These are phyloP conservation scores for Rhazya stricta DNA, from an alignment of 257 asterid species.

Conservation along the genomic window DNA sequence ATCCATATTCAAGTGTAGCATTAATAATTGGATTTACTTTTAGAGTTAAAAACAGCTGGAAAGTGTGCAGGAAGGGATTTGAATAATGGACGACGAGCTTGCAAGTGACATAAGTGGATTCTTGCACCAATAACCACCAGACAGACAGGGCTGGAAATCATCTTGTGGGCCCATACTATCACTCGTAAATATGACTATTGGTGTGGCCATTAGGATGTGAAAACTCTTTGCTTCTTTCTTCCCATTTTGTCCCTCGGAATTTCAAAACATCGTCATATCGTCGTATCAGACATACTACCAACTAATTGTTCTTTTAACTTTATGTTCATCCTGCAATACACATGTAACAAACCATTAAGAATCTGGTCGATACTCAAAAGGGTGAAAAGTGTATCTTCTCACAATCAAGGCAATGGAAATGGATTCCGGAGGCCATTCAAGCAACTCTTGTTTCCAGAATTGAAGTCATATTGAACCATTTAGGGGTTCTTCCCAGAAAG, in stretches of 20 bases:
- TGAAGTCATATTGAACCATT: too few relatives aligned
- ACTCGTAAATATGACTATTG: not conserved
- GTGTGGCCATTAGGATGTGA: not conserved
- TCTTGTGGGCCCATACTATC: not conserved
- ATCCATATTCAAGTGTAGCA: not conserved
- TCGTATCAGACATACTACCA: not conserved
- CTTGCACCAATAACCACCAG: not conserved
- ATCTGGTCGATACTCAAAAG: too few relatives aligned
- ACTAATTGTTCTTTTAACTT: too few relatives aligned
- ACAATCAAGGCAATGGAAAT: too few relatives aligned
- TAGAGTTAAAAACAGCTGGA: slow-evolving; percentile 5
- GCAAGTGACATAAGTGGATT: slow-evolving; percentile 1
- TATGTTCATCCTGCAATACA: not conserved
- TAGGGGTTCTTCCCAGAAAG: too few relatives aligned
- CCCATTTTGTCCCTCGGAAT: not conserved
- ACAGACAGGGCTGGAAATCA: not conserved
- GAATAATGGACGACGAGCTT: slow-evolving; percentile 1
- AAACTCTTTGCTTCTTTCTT: not conserved
- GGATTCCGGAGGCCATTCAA: too few relatives aligned
- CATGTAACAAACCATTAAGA: too few relatives aligned
- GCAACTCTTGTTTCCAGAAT: too few relatives aligned
- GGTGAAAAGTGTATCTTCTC: too few relatives aligned
- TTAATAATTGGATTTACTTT: not conserved
- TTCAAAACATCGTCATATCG: not conserved
- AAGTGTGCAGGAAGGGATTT: not conserved